Conservation (phyloP, 1,284 basidiomycete genomes). For the Cutaneotrichosporon curvatum region DNA sequence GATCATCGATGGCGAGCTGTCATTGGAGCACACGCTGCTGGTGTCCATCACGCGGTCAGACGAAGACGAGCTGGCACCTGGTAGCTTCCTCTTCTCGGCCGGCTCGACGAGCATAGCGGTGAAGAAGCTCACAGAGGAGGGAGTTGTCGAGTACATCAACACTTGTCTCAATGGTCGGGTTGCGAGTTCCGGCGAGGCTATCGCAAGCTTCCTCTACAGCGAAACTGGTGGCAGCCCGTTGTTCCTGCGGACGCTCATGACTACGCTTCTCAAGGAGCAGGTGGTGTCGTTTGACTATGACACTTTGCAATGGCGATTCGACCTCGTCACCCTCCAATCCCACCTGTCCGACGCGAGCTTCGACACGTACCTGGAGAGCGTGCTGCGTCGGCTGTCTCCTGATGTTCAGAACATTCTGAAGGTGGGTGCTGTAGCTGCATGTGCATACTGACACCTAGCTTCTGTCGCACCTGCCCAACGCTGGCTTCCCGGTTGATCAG, state of each 20-base stretch:
- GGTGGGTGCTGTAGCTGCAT: constrained; percentile 20
- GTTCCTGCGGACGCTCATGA: constrained; percentile 26
- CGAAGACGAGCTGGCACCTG: background rate
- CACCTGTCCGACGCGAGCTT: constrained; percentile 29
- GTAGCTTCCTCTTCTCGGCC: constrained; percentile 2
- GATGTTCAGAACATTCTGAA: constrained; percentile 21
- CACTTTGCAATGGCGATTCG: constrained; percentile 25
- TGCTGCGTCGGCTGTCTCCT: constrained; percentile 19
- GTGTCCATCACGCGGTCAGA: constrained; percentile 17
- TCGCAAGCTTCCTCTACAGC: constrained; percentile 25
- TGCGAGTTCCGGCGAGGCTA: constrained; percentile 7
- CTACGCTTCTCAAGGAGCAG: constrained; percentile 24
- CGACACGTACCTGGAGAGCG: constrained; percentile 25
- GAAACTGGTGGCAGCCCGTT: constrained; percentile 30
- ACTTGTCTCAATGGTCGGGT: constrained; percentile 21
- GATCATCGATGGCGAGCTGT: constrained; percentile 15
- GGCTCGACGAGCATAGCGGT: constrained; percentile 12
- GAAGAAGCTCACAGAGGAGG: constrained; percentile 22
- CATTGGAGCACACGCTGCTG: constrained; percentile 26
- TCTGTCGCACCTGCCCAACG: constrained; percentile 28
- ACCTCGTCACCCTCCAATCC: constrained; percentile 21
- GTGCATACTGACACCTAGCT: constrained; percentile 10
- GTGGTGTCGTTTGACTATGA: constrained; percentile 31
- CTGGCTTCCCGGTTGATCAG: constrained; percentile 20
- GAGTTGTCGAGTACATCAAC: constrained; percentile 18